A percentile compares a stretch with the other conserved stretches of the same genome.
Conservation (phyloP, 108 stramenopile genomes). For the Nitzschia inconspicua region DNA sequence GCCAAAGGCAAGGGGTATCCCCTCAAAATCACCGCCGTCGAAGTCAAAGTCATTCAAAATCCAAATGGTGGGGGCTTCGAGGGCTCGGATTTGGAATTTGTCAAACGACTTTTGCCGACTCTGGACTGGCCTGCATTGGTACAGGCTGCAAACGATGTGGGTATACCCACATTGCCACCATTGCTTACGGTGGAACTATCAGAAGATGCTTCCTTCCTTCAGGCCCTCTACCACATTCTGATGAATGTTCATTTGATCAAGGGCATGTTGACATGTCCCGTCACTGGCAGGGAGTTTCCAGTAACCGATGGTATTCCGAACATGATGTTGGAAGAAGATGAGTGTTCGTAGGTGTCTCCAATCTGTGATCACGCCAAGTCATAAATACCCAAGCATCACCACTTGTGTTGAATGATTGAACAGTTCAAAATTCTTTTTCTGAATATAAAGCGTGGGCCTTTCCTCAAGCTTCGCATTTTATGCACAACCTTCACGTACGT, state of each 20-base stretch:
- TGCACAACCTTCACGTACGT: no score
- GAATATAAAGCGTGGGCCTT: no score
- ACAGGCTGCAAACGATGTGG: conserved; percentile 68
- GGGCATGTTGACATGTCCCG: conserved; percentile 87
- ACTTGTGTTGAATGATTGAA: no score
- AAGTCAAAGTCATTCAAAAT: conserved; percentile 77
- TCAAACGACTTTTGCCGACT: conserved; percentile 40
- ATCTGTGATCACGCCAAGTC: no score
- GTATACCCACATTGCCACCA: conserved; percentile 74
- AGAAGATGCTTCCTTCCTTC: conserved; percentile 71
- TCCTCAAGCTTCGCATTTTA: no score
- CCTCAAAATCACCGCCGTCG: conserved; percentile 74
- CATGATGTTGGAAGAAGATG: conserved; percentile 87
- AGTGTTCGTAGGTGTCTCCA: no score
- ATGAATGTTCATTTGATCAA: conserved; percentile 95
- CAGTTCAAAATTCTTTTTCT: no score
- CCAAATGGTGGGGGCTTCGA: no score
- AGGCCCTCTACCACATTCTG: conserved; percentile 88
- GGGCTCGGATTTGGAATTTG: no score
- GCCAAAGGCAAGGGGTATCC: conserved; percentile 71
- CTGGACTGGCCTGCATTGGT: conserved; percentile 5
- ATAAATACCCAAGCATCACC: no score
- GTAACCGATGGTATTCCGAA: conserved; percentile 90
- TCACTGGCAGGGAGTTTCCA: conserved; percentile 89
- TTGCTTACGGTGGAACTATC: conserved; percentile 69